A percentile compares a stretch with the other conserved stretches of the same genome.
These are phyloP conservation scores for Iodosphaeria phyllophila DNA, from an alignment of 2,329 filamentous ascomycete genomes.

Conservation along the genomic window DNA sequence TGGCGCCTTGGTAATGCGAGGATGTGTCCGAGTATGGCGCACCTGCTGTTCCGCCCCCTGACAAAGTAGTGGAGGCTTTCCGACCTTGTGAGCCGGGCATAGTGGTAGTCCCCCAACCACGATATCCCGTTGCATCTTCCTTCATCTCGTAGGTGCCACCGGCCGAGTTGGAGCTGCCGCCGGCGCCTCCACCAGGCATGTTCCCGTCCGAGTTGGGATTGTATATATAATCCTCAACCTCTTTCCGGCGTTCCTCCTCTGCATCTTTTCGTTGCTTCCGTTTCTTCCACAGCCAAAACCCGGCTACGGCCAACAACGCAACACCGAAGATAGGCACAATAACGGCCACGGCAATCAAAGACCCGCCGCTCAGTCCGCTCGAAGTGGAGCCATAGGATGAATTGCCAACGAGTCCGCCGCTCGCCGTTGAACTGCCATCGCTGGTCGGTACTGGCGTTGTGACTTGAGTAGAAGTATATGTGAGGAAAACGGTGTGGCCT, in stretches of 20 bases:
- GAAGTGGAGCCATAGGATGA: slow-evolving; percentile 10
- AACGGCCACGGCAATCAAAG: slow-evolving; percentile 79
- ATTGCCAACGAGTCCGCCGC: slow-evolving; percentile 6
- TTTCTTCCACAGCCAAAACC: slow-evolving; percentile 73
- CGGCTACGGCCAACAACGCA: slow-evolving; percentile 57
- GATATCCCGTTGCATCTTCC: slow-evolving; percentile 68
- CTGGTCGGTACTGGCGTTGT: slow-evolving; percentile 1
- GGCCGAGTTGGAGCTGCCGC: too few relatives aligned
- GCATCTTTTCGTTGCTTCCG: slow-evolving; percentile 70
- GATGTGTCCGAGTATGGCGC: slow-evolving; percentile 55
- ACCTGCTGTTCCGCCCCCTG: slow-evolving; percentile 48
- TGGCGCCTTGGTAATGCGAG: too few relatives aligned
- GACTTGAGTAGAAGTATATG: slow-evolving; percentile 7
- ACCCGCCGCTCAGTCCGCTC: slow-evolving; percentile 37
- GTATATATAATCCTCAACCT: slow-evolving; percentile 93
- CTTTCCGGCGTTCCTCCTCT: slow-evolving; percentile 79
- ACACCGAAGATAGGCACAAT: slow-evolving; percentile 85
- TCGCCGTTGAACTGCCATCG: slow-evolving; percentile 5
- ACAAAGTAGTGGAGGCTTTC: slow-evolving; percentile 80
- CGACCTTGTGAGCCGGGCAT: slow-evolving; percentile 48
- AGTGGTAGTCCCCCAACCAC: slow-evolving; percentile 80
- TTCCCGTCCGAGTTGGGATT: slow-evolving; percentile 95
- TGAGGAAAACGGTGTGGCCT: slow-evolving; percentile 8
- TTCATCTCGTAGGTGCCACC: slow-evolving; percentile 54
- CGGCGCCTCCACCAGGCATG: slow-evolving; percentile 31